These are phyloP conservation scores for Globisporangium apiculatum DNA, from an alignment of 352 stramenopile genomes.

Conservation along the genomic window DNA sequence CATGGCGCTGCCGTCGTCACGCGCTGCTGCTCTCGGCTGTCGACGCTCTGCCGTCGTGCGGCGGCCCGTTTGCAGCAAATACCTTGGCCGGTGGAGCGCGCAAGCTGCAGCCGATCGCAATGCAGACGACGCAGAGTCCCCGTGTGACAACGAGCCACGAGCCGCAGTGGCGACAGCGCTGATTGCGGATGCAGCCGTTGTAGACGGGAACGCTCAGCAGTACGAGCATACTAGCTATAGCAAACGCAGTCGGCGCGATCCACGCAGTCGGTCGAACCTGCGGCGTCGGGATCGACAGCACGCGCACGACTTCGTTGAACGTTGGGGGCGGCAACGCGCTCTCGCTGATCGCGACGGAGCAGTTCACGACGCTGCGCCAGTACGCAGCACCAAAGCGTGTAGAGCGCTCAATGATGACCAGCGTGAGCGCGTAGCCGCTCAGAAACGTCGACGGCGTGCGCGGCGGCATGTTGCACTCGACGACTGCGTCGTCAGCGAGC, in stretches of 20 bases:
- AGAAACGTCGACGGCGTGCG: slow-evolving; percentile 47
- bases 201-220: slow-evolving; percentile 44
- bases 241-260: slow-evolving; percentile 22
- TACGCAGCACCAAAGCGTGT: slow-evolving; percentile 39
- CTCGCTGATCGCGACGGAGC: slow-evolving; percentile 49
- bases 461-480: slow-evolving; percentile 51
- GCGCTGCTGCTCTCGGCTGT: no score
- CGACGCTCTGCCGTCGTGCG: slow-evolving; percentile 13
- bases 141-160: slow-evolving; percentile 60
- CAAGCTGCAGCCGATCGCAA: slow-evolving; percentile 47
- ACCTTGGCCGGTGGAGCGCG: slow-evolving; percentile 44
- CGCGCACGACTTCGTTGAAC: slow-evolving; percentile 52
- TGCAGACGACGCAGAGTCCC: slow-evolving; percentile 42
- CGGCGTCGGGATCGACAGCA: slow-evolving; percentile 39
- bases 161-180: slow-evolving; percentile 57
- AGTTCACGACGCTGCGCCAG: slow-evolving; percentile 67
- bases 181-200: slow-evolving; percentile 31
- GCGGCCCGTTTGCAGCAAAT: slow-evolving; percentile 38
- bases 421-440: slow-evolving; percentile 40
- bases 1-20: no score
- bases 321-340: slow-evolving; percentile 21
- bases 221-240: slow-evolving; percentile 10
- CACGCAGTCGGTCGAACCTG: slow-evolving; percentile 21
- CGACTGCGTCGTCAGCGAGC: slow-evolving; percentile 35
- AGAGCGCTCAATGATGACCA: slow-evolving; percentile 50